Evolutionary conservation across 139 green algal genomes (phyloP), one percentile per base, ranked within the genome.

Genomic region (Ettlia oleoabundans): DNA sequence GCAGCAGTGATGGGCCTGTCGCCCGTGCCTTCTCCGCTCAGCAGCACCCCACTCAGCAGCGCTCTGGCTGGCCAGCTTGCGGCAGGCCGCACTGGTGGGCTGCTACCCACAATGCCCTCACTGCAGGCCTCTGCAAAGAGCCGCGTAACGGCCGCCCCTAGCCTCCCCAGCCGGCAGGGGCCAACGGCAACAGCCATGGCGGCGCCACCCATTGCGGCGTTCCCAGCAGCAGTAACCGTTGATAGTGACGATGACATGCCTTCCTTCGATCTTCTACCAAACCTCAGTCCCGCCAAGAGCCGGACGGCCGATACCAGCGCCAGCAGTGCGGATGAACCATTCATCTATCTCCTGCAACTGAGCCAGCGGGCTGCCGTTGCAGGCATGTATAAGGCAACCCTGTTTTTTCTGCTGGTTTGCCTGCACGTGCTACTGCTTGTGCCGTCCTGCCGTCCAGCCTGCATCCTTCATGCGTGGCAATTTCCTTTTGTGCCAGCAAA

Each of bases 311-410:
- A 7, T 26, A 30, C 9, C 35, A 22, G 42, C 8, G 76, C n/a
- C 9, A 19, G 13, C 43, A 70, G 52, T 35, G 26, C 33, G 8
- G 75, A 78, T 5, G 67, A 78, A 9, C 79, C 79, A 28, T 84
- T 84, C 79, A 71, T n/a, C 67, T 84, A 78, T 53, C 68, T 84
- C 26, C 38, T 68, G 3, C 52, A 42, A 33, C 78, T 84, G 66
- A 52, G 35, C 1, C 32, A 43, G 30, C 38, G 51, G 26, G 66
- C 51, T 3, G 15, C 33, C 2, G 19, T 41, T 35, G 63, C 62
- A 82, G 76, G 76, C 28, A 10, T 13, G 74, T n/a, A 2, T 2
- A 8, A 4, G 33, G 28, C 42, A 32, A 4, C 38, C 19, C 37
- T 22, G 6, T 9, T 24, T 35, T 9, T 7, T 3, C 26, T 38